Percentiles rank a stretch among this genome's conserved stretches.
Conservation (phyloP, 148 eudicot species). For the Simmondsia chinensis region DNA sequence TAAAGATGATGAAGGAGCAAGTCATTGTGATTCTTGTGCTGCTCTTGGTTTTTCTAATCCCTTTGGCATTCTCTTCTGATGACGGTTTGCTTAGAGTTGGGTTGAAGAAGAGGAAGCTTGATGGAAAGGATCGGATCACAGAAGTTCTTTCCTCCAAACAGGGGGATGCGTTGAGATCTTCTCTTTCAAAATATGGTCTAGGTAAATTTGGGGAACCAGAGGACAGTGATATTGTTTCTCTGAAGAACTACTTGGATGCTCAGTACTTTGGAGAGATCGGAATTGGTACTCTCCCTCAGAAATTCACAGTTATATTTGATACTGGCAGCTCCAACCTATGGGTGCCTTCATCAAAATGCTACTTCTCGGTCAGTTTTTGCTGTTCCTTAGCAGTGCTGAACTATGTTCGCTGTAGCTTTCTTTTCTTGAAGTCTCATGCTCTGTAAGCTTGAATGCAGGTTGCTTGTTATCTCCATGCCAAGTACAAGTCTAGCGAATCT, state of each 20-base stretch:
- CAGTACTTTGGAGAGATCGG: conserved; percentile 80
- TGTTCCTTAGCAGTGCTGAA: not conserved
- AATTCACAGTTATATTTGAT: conserved; percentile 73
- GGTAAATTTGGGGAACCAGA: too few species aligned
- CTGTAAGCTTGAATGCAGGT: conserved; percentile 25
- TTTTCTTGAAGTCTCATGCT: not conserved
- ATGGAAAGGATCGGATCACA: too few species aligned
- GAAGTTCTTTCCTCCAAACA: too few species aligned
- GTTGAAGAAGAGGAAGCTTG: too few species aligned
- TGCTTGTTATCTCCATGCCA: conserved; percentile 58
- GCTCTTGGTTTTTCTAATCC: too few species aligned
- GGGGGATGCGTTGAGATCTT: too few species aligned
- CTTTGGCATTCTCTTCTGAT: too few species aligned
- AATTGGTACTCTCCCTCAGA: conserved; percentile 77
- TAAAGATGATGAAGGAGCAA: too few species aligned
- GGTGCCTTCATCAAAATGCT: conserved; percentile 77
- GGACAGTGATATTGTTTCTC: conserved; percentile 30
- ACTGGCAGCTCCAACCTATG: conserved; percentile 68
- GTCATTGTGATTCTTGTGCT: too few species aligned
- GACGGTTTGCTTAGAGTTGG: too few species aligned
- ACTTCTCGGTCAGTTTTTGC: conserved; percentile 54
- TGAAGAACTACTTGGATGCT: conserved; percentile 74
- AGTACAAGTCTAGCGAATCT: conserved; percentile 51
- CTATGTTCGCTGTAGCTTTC: not conserved
- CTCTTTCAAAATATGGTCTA: too few species aligned